phyloP scores from a whole-genome alignment of 768 basidiomycete species.

The Agrocybe praecox region DNA sequence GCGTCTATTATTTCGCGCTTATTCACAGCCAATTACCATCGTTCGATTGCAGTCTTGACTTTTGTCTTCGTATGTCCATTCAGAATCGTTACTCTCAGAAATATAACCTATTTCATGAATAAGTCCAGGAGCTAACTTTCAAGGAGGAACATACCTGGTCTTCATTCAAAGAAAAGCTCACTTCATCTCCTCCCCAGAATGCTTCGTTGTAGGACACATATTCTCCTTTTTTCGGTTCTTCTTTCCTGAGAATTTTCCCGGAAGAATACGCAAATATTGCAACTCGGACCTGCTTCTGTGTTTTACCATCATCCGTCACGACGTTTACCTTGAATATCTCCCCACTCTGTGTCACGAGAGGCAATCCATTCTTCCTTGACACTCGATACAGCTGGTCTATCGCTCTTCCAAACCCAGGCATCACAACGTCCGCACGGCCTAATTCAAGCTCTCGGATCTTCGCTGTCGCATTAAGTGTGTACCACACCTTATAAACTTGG shows the following conservation, averaged over 20 bases:
- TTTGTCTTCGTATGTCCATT: conserved; percentile 4
- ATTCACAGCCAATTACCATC: conserved; percentile 1
- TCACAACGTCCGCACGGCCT: not conserved
- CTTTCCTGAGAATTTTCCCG: conserved; percentile 7
- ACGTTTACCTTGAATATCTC: conserved; percentile 7
- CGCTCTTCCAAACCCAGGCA: conserved; percentile 2
- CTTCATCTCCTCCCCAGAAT: conserved; percentile 10
- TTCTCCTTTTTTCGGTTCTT: not conserved
- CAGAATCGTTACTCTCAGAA: conserved; percentile 7
- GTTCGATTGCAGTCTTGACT: conserved; percentile 1
- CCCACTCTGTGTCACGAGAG: conserved; percentile 13
- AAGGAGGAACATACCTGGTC: conserved; percentile 2
- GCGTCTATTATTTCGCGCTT: not conserved
- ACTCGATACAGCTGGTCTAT: conserved; percentile 5
- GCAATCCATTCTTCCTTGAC: conserved; percentile 3
- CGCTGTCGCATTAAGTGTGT: conserved; percentile 2
- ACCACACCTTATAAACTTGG: conserved; percentile 12
- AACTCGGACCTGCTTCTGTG: conserved; percentile 2
- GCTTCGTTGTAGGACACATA: conserved; percentile 10
- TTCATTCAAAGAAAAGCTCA: conserved; percentile 1
- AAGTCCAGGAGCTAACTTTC: not conserved
- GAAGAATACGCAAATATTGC: conserved; percentile 6
- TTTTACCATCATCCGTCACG: conserved; percentile 7
- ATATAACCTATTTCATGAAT: conserved; percentile 4
- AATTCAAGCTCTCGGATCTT: conserved; percentile 7